Conservation (phyloP, 129 eudicot genomes). For the Heracleum sosnowskyi region DNA sequence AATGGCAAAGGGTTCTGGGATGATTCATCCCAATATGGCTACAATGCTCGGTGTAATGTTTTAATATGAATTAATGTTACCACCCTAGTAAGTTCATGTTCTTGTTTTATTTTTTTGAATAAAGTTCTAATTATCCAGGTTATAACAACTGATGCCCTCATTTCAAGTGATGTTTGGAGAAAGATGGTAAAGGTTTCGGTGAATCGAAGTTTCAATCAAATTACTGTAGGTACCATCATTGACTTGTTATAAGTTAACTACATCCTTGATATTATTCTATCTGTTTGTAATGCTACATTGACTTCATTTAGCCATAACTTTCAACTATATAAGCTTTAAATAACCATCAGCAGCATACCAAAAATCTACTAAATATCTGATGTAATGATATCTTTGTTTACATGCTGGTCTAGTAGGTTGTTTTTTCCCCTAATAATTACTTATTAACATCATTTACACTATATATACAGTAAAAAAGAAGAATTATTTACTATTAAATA, state of each 20-base stretch:
- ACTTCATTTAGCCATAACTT: neutral
- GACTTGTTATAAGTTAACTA: neutral
- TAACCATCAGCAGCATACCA: neutral
- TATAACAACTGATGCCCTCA: constrained; percentile 84
- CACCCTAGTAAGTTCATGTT: neutral
- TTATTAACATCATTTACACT: neutral
- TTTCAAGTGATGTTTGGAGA: constrained; percentile 77
- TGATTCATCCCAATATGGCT: constrained; percentile 99
- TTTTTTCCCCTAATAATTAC: neutral
- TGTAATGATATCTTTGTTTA: neutral
- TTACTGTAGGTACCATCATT: constrained; percentile 52
- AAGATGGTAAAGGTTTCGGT: constrained; percentile 87
- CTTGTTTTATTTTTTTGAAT: constrained; percentile 9
- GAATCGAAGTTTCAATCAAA: constrained; percentile 91
- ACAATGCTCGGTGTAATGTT: constrained; percentile 93
- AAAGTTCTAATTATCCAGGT: constrained; percentile 45
- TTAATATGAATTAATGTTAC: constrained; percentile 2
- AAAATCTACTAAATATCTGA: neutral
- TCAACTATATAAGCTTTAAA: neutral
- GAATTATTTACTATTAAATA: neutral
- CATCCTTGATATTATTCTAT: neutral
- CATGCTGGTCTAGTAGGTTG: neutral
- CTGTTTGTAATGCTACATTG: neutral
- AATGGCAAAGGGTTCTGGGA: constrained; percentile 99
- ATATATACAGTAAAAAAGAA: neutral